These are phyloP conservation scores for Bromus sterilis DNA, from an alignment of 176 grass and related monocot species.

Conservation along the genomic window DNA sequence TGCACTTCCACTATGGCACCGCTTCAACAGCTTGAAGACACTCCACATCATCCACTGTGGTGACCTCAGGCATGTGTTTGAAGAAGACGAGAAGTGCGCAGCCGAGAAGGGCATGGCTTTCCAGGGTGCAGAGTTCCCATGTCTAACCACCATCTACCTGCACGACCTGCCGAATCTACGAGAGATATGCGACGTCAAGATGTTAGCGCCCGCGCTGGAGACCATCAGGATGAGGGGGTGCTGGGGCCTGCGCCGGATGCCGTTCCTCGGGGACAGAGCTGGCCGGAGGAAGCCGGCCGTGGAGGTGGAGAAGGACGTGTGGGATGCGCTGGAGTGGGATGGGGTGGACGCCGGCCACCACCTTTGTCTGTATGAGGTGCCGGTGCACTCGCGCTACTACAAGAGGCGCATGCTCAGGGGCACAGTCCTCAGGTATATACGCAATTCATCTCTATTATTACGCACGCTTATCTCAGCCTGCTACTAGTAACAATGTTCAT, in stretches of 20 bases:
- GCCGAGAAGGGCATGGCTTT: accelerated
- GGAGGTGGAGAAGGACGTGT: too few species aligned
- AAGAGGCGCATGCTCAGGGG: neutral
- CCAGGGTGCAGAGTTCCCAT: neutral
- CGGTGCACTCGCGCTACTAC: neutral
- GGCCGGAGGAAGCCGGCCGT: too few species aligned
- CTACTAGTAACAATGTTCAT: too few species aligned
- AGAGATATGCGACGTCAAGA: constrained; percentile 1
- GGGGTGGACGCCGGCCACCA: neutral
- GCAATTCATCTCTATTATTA: too few species aligned
- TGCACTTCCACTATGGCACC: neutral
- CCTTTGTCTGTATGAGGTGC: neutral
- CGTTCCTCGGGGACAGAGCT: neutral
- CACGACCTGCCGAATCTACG: neutral
- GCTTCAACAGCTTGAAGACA: neutral
- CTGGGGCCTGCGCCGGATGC: neutral
- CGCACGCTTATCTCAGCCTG: too few species aligned
- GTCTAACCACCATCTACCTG: neutral
- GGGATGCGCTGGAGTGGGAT: too few species aligned
- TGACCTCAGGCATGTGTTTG: neutral
- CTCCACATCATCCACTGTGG: constrained; percentile 15
- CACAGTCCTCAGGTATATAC: constrained; percentile 11
- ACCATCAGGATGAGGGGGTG: neutral
- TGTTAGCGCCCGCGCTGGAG: neutral
- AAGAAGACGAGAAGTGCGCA: accelerated